Evolutionary conservation across 129 eudicot genomes (phyloP), one percentile per base, ranked within the genome.

Genomic region (Chrysanthemum makinoi): DNA sequence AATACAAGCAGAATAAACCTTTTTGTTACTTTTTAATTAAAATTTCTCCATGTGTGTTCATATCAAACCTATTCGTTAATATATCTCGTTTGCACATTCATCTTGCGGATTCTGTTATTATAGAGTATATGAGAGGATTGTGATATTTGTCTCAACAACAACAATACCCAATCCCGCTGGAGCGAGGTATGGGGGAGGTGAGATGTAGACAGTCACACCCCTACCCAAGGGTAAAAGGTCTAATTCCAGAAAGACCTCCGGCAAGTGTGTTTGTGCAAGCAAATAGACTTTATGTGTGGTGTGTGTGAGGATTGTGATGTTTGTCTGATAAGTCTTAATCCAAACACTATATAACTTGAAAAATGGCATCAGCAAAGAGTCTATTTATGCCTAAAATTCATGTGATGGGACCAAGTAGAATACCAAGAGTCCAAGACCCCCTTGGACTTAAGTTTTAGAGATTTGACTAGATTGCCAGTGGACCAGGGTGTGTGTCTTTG

Each of bases 341-440:
- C 12, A 69, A 61, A 60, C 62, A 68, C 51, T 76, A 49, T 60
- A 66, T 7, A 43, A 4, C 4, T 3, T 16, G 39, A 68, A 62
- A 28, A 58, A 26, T 69, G 19, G 17, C 16, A 52, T 51, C 10
- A 50, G 19, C 20, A 49, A 59, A 35, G 0, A 35, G 7, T 35
- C 43, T 5, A 35, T 35, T 35, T 35, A 35, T 17, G 65, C 63
- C 39, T 20, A 68, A 69, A 33, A 17, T 68, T 59, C 80, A 76
- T 59, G 24, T 70, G 48, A 60, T 60, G 62, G 65, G 65, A 60
- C 43, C 39, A 26, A 26, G 46, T 15, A 49, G 54, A 56, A 60
- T 44, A 60, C 44, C 65, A 68, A 69, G 80, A 76, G n/a, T n/a
- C 44, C 65, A 68, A 69, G 80, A 69, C 80, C 68, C 30, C 58